Evolutionary conservation across 108 stramenopile genomes (phyloP).

Genomic region (Hondaea fermentalgiana): DNA sequence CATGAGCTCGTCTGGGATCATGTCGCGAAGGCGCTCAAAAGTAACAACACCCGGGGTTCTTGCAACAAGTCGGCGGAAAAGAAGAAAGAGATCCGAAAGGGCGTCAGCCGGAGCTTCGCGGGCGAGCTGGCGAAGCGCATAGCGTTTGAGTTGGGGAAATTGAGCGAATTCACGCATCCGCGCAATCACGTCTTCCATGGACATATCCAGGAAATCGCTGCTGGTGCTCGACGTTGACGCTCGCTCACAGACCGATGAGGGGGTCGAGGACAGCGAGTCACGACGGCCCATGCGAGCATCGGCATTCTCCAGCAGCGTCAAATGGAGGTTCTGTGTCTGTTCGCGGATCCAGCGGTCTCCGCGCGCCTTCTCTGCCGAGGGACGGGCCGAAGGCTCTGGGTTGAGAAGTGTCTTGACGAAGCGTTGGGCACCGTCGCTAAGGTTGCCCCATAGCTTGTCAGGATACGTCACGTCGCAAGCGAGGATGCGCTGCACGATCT

Average conservation of each 20-base stretch:
- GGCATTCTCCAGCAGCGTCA: not conserved
- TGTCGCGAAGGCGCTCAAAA: not conserved
- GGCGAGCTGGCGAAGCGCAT: not conserved
- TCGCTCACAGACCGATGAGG: not conserved
- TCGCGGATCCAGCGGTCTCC: not conserved
- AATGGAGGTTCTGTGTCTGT: not conserved
- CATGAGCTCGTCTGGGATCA: not conserved
- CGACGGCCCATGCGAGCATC: not conserved
- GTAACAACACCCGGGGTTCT: not conserved
- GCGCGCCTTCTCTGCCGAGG: not conserved
- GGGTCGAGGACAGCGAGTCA: not conserved
- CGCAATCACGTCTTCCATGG: not conserved
- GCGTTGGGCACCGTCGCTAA: conserved; percentile 55
- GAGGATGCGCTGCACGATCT: conserved; percentile 55
- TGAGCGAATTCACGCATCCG: not conserved
- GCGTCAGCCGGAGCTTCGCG: not conserved
- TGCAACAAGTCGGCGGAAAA: not conserved
- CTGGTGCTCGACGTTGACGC: not conserved
- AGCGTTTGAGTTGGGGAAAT: not conserved
- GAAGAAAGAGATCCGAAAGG: not conserved
- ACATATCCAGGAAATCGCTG: not conserved
- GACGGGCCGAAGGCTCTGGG: not conserved
- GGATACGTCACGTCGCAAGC: conserved; percentile 52
- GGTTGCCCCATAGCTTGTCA: conserved; percentile 63
- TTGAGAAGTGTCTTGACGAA: conserved; percentile 59